Base-by-base conservation (phyloP, 1,139 yeast species). In the Arxiozyma heterogenica region DNA sequence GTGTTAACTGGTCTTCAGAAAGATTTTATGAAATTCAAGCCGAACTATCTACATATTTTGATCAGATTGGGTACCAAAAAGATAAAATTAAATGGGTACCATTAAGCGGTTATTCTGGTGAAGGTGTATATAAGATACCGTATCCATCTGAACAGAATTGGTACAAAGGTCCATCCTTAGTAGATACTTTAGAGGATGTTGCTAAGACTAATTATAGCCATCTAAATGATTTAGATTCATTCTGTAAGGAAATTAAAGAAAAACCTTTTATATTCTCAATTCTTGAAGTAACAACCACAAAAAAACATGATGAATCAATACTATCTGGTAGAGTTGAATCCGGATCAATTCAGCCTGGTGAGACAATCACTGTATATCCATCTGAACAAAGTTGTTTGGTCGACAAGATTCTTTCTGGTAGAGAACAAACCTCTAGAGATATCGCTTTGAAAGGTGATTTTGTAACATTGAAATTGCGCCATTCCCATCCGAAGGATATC, bases 71-170 rank as follows among this genome's bases (percentile, higher is more conserved):
- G 0, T 90, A 81, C 64, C 60, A 67, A 1, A 58, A 64, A 3
- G 68, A 69, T 1, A 80, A 84, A 58, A 66, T 88, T 4, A 68
- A 72, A 5, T 90, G 86, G 70, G 77, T 93, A 4, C 98, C 99
- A 12, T 81, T 88, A 48, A 85, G 95, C 44, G 98, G 98, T 0
- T 77, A 88, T 49, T 74, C 81, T 1, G 98, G 99, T 27, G 82
- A 79, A 53, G 93, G 93, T 67, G 90, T 93, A 8, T 83, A 82
- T 15, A 65, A 59, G 52, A 73, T 58, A 60, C 68, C 61, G 57
- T 67, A 64, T 46, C 66, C 68, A 20, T 56, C 57, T 4, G 61
- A 61, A 42, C 64, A 67, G 18, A 55, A 61, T n/a, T 86, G 95
- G 94, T 84, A 84, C 64, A 65, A 66, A 7, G 91, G 93, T 1